A percentile compares a stretch with the other conserved stretches of the same genome.
phyloP scores from a whole-genome alignment of 495 filamentous ascomycete genomes.

The Aspergillus campestris region DNA sequence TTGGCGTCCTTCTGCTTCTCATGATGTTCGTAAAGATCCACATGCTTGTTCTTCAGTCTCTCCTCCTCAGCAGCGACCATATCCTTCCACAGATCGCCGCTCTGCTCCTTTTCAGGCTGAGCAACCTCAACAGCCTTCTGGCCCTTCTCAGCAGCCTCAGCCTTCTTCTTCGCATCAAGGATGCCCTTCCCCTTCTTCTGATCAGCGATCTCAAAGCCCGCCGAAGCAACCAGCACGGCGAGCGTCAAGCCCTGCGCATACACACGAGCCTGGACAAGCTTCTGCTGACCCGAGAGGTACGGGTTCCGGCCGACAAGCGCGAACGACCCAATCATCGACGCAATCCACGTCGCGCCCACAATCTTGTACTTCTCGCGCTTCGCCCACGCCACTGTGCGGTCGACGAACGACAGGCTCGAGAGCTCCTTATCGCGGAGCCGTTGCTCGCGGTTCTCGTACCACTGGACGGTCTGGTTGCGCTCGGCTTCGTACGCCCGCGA shows the following conservation, averaged over 20 bases:
- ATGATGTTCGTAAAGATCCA: constrained; percentile 30
- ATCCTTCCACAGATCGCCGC: constrained; percentile 87
- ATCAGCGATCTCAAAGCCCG: constrained; percentile 84
- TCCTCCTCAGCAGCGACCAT: constrained; percentile 76
- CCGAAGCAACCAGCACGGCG: constrained; percentile 77
- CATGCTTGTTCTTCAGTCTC: constrained; percentile 50
- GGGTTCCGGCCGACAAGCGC: constrained; percentile 70
- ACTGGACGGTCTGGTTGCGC: constrained; percentile 52
- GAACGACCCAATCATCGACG: constrained; percentile 69
- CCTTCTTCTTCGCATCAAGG: constrained; percentile 56
- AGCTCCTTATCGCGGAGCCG: constrained; percentile 39
- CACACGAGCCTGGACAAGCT: constrained; percentile 93
- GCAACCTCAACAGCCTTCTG: constrained; percentile 61
- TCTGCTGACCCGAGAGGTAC: constrained; percentile 70
- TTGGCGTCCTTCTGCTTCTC: constrained; percentile 13
- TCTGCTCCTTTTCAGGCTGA: constrained; percentile 48
- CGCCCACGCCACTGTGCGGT: constrained; percentile 51
- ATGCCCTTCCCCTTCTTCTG: constrained; percentile 61
- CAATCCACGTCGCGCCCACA: constrained; percentile 75
- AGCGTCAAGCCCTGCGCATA: constrained; percentile 96
- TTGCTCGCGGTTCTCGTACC: constrained; percentile 57
- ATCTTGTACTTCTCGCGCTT: constrained; percentile 83
- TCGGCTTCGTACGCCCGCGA: constrained; percentile 64
- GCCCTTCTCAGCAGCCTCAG: constrained; percentile 45
- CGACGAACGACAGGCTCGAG: constrained; percentile 44